Percentiles rank a stretch among this genome's conserved stretches.
Conservation (phyloP, 2,329 filamentous ascomycete species). For the Colletotrichum abscissum region DNA sequence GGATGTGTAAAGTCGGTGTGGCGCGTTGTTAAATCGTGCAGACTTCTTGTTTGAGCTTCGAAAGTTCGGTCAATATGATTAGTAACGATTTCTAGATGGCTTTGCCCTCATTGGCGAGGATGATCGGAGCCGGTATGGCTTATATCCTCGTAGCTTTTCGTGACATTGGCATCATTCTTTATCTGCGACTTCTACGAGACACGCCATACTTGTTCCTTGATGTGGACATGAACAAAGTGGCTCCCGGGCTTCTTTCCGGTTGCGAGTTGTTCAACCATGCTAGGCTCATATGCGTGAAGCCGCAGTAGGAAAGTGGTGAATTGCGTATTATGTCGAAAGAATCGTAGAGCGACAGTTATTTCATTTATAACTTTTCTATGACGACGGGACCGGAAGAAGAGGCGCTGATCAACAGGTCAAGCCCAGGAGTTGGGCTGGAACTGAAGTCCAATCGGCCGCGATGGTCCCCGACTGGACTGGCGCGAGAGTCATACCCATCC, state of each 20-base stretch:
- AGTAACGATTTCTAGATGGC: neutral
- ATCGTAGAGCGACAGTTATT: no score
- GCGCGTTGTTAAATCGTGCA: fast-evolving
- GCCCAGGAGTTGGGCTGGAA: neutral
- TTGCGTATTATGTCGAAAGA: no score
- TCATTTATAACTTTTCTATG: neutral
- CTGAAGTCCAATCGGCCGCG: neutral
- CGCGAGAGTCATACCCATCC: neutral
- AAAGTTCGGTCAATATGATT: neutral
- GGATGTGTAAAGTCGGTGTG: neutral
- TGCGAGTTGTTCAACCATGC: neutral
- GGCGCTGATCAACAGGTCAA: neutral
- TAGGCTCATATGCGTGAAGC: neutral
- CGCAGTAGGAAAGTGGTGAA: no score
- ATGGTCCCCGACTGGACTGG: neutral
- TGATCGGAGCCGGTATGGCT: neutral
- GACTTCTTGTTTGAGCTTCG: neutral
- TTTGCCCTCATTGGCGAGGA: neutral
- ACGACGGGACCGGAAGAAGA: neutral
- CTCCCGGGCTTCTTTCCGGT: neutral
- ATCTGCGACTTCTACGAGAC: neutral
- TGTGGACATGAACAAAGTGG: neutral
- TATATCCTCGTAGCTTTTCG: neutral
- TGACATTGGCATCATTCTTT: neutral
- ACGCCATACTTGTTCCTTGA: neutral